A percentile compares a stretch with the other conserved stretches of the same genome.
phyloP scores from a whole-genome alignment of 2,329 filamentous ascomycete genomes.

The Aspergillus sp. region DNA sequence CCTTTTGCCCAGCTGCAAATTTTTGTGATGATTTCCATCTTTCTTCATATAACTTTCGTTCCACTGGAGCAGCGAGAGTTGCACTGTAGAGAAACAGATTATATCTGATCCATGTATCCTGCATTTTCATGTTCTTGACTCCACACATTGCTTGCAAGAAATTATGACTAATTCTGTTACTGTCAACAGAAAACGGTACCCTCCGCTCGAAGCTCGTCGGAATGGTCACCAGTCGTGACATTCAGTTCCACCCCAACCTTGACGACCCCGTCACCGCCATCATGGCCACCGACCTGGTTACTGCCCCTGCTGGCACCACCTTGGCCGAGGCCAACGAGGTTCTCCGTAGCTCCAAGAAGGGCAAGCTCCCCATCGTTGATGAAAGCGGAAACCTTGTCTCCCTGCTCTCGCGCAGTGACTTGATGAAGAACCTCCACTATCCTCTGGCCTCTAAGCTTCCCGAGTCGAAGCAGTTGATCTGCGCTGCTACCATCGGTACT shows the following conservation, averaged over 20 bases:
- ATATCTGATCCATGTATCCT: conserved; percentile 45
- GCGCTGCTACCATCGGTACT: conserved; percentile 92
- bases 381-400: conserved; percentile 80
- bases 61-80: conserved; percentile 88
- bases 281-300: conserved; percentile 95
- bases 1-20: conserved; percentile 8
- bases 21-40: conserved; percentile 69
- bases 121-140: conserved; percentile 1
- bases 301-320: conserved; percentile 77
- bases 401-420: conserved; percentile 87
- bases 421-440: conserved; percentile 99
- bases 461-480: conserved; percentile 95
- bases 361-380: conserved; percentile 93
- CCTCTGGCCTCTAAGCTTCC: conserved; percentile 94
- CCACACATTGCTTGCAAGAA: background rate
- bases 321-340: conserved; percentile 89
- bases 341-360: conserved; percentile 94
- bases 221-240: conserved; percentile 96
- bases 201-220: conserved; percentile 94
- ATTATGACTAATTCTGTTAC: conserved; percentile 18
- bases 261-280: conserved; percentile 75
- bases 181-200: conserved; percentile 74
- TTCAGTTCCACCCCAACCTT: conserved; percentile 86
- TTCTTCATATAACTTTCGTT: conserved; percentile 97
- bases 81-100: conserved; percentile 75